These are phyloP conservation scores for Crithidia bombi DNA, from an alignment of 208 protist species.

Conservation along the genomic window DNA sequence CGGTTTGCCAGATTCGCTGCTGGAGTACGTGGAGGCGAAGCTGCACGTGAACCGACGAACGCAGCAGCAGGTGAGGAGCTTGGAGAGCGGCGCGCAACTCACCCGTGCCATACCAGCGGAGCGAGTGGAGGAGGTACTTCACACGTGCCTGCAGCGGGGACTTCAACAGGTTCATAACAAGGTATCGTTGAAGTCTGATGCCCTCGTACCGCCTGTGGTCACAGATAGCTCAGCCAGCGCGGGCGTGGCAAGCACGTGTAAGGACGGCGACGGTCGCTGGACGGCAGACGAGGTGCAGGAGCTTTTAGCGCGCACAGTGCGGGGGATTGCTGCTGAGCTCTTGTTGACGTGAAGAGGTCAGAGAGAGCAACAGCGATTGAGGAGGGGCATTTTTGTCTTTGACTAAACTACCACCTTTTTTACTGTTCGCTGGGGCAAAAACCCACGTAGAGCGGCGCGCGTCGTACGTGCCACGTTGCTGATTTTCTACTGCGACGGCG, in stretches of 20 bases:
- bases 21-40: constrained; percentile 61
- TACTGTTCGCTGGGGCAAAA: no score
- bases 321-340: constrained; percentile 1
- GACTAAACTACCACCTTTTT: no score
- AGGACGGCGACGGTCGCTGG: not conserved
- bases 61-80: not conserved
- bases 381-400: no score
- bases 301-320: not conserved
- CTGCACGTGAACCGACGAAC: constrained; percentile 52
- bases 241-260: not conserved
- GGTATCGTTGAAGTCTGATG: not conserved
- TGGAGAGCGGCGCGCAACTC: not conserved
- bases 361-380: not conserved
- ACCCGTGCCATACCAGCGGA: not conserved
- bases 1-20: constrained; percentile 38
- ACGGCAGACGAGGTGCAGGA: not conserved
- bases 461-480: no score
- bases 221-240: not conserved
- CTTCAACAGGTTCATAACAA: not conserved
- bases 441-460: no score
- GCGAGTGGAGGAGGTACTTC: not conserved
- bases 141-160: not conserved
- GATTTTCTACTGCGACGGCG: no score
- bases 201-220: not conserved
- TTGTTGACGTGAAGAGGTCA: not conserved